phyloP scores from a whole-genome alignment of 768 basidiomycete genomes.

The Rhodotorula paludigena region DNA sequence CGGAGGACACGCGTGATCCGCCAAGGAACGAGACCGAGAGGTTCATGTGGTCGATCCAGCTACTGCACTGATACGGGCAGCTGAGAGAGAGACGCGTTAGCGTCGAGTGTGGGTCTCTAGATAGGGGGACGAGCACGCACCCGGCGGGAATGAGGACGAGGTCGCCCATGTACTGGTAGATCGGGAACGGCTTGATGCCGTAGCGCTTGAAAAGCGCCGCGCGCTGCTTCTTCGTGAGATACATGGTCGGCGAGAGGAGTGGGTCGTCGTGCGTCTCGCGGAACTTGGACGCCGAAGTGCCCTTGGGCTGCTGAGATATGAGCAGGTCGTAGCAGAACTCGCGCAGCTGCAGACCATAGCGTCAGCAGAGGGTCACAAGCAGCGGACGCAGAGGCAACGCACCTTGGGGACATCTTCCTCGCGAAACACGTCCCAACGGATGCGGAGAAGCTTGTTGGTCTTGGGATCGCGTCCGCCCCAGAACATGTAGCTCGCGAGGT shows the following conservation, averaged over 20 bases:
- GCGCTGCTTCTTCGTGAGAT: constrained; percentile 24
- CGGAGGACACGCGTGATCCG: neutral
- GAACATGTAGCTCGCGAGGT: constrained; percentile 16
- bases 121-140: neutral
- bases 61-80: constrained; percentile 31
- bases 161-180: constrained; percentile 36
- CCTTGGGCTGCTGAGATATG: neutral
- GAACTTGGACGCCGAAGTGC: neutral
- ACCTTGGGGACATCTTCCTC: constrained; percentile 14
- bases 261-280: constrained; percentile 27
- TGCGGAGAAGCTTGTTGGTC: constrained; percentile 15
- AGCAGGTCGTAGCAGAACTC: constrained; percentile 25
- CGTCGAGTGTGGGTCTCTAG: neutral
- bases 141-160: constrained; percentile 33
- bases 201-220: constrained; percentile 7
- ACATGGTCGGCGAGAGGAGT: constrained; percentile 16
- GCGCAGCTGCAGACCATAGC: constrained; percentile 7
- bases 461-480: constrained; percentile 15
- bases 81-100: neutral
- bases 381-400: neutral
- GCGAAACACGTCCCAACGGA: constrained; percentile 26
- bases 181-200: constrained; percentile 12
- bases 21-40: constrained; percentile 24
- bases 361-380: neutral
- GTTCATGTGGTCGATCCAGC: constrained; percentile 33